These are phyloP conservation scores for Cicer yamashitae DNA, from an alignment of 306 rosid genomes.

Conservation along the genomic window DNA sequence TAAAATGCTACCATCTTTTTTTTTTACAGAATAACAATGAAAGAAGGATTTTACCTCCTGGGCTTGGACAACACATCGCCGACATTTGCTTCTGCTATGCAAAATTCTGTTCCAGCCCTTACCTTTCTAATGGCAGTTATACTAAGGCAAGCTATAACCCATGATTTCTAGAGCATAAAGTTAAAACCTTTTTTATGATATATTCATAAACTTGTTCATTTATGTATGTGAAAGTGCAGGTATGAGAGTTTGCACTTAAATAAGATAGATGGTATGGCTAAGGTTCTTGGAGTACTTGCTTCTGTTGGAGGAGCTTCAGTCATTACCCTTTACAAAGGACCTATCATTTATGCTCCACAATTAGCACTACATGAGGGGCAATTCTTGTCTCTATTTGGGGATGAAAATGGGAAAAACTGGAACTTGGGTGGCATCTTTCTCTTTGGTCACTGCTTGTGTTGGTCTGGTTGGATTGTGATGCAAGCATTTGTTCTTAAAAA, in stretches of 20 bases:
- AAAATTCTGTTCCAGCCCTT: constrained; percentile 77
- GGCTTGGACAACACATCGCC: constrained; percentile 80
- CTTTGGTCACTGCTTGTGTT: constrained; percentile 66
- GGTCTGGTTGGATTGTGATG: constrained; percentile 76
- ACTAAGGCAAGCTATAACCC: constrained; percentile 57
- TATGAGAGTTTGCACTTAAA: constrained; percentile 63
- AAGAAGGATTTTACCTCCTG: constrained; percentile 72
- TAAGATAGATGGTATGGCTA: constrained; percentile 68
- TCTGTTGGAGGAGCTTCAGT: constrained; percentile 76
- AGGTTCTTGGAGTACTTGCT: constrained; percentile 76
- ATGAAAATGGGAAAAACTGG: constrained; percentile 57
- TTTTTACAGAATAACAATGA: constrained; percentile 67
- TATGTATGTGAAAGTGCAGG: constrained; percentile 47
- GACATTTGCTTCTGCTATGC: constrained; percentile 73
- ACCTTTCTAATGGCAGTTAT: constrained; percentile 78
- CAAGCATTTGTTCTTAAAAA: constrained; percentile 58
- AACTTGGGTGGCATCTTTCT: constrained; percentile 70
- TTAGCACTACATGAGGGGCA: constrained; percentile 43
- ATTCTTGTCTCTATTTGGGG: constrained; percentile 47
- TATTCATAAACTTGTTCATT: constrained; percentile 26
- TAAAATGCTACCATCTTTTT: constrained; percentile 12
- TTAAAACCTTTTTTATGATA: neutral
- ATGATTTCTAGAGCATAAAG: constrained; percentile 1
- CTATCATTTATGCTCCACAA: constrained; percentile 61
- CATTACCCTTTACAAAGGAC: constrained; percentile 78